Conservation (phyloP, 1,284 basidiomycete species). For the Fomitopsis schrenkii region DNA sequence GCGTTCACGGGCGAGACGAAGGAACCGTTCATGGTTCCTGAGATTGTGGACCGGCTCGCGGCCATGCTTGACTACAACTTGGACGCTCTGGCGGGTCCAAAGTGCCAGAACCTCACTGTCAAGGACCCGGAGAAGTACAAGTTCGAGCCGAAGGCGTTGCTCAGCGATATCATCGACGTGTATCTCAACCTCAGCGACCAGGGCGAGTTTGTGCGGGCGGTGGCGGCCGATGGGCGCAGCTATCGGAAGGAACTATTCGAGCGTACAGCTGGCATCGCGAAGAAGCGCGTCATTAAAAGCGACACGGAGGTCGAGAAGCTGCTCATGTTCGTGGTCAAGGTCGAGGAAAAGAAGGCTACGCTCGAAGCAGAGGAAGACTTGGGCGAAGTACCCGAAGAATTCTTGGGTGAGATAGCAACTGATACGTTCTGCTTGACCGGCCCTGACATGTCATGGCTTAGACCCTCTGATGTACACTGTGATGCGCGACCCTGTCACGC, state of each 20-base stretch:
- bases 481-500: conserved; percentile 93
- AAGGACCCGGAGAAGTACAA: conserved; percentile 86
- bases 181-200: conserved; percentile 88
- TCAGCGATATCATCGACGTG: conserved; percentile 88
- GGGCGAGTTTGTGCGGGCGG: conserved; percentile 80
- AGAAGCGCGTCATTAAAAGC: conserved; percentile 70
- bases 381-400: conserved; percentile 95
- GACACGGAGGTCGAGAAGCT: conserved; percentile 79
- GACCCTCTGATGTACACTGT: conserved; percentile 92
- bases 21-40: conserved; percentile 92
- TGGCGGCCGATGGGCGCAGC: conserved; percentile 91
- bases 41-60: conserved; percentile 94
- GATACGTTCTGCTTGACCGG: not conserved
- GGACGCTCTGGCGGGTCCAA: conserved; percentile 84
- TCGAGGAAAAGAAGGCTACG: conserved; percentile 78
- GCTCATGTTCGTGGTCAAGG: conserved; percentile 70
- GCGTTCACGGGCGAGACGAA: conserved; percentile 92
- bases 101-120: conserved; percentile 81
- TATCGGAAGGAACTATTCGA: conserved; percentile 87
- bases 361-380: conserved; percentile 90
- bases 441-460: conserved; percentile 26
- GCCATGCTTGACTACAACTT: conserved; percentile 98
- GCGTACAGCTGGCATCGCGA: conserved; percentile 70
- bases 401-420: conserved; percentile 61
- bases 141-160: conserved; percentile 83